Percentiles rank a stretch among this genome's conserved stretches.
These are phyloP conservation scores for Bryoerythrophyllum caledonicum DNA, from an alignment of 225 moss, liverwort and hornwort species.

Conservation along the genomic window DNA sequence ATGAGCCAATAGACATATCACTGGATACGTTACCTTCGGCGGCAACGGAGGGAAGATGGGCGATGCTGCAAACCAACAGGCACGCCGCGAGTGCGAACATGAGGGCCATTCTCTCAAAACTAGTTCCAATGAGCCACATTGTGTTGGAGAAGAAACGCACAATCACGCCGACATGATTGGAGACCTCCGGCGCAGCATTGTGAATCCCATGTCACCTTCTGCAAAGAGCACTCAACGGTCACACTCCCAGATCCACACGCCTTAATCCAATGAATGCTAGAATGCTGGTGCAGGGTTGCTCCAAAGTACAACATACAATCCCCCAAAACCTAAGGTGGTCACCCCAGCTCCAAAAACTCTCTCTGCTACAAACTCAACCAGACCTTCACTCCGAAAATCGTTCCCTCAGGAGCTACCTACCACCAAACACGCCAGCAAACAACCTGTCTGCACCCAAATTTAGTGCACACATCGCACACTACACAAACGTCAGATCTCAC, in stretches of 20 bases:
- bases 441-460: neutral
- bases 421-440: neutral
- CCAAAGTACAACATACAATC: neutral
- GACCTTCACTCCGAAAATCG: neutral
- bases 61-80: neutral
- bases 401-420: neutral
- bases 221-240: neutral
- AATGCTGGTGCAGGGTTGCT: neutral
- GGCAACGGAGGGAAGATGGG: slow-evolving; percentile 6
- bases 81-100: slow-evolving; percentile 5
- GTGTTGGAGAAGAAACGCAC: neutral
- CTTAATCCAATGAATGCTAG: neutral
- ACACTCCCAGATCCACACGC: neutral
- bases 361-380: neutral
- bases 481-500: neutral
- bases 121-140: slow-evolving; percentile 12
- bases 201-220: neutral
- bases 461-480: neutral
- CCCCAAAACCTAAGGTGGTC: neutral
- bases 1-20: neutral
- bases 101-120: slow-evolving; percentile 1
- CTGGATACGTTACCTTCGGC: slow-evolving; percentile 23
- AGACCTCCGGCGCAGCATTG: neutral
- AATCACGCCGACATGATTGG: slow-evolving; percentile 1
- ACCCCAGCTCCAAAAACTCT: neutral